Conservation (phyloP, 192 early-diverging fungal genomes). For the Coemansia sp. region DNA sequence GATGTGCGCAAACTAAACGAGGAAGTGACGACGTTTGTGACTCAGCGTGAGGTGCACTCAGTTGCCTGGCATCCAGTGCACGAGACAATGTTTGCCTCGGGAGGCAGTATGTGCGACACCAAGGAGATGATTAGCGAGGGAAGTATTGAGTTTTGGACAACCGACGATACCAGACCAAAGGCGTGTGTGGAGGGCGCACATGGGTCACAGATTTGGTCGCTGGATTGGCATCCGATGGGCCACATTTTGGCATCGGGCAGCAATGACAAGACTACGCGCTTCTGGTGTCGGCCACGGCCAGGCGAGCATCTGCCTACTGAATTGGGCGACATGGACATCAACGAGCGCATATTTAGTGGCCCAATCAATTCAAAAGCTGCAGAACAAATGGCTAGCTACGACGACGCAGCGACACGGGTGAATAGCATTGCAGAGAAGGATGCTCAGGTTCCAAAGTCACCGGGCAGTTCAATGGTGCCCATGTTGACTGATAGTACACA, state of each 20-base stretch:
- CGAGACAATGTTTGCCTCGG: slow-evolving; percentile 84
- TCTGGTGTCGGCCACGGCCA: slow-evolving; percentile 93
- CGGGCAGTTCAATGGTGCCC: background rate
- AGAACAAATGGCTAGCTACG: slow-evolving; percentile 15
- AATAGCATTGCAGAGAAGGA: background rate
- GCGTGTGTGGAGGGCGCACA: slow-evolving; percentile 73
- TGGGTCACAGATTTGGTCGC: slow-evolving; percentile 88
- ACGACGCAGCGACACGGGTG: background rate
- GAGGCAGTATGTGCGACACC: slow-evolving; percentile 61
- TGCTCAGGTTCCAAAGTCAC: background rate
- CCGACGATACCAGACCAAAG: slow-evolving; percentile 58
- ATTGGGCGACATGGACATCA: slow-evolving; percentile 26
- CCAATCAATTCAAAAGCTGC: slow-evolving; percentile 21
- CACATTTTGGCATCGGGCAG: slow-evolving; percentile 91
- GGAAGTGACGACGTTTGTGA: slow-evolving; percentile 83
- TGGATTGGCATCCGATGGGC: slow-evolving; percentile 97
- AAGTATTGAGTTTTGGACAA: slow-evolving; percentile 67
- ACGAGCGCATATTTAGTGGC: slow-evolving; percentile 36
- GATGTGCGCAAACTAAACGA: slow-evolving; percentile 90
- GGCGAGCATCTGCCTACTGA: slow-evolving; percentile 57
- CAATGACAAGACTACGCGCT: slow-evolving; percentile 95
- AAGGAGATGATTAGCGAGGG: slow-evolving; percentile 69
- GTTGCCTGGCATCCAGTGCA: slow-evolving; percentile 95
- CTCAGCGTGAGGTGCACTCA: slow-evolving; percentile 85
- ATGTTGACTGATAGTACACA: background rate